phyloP scores from a whole-genome alignment of 208 protist genomes.

The Blechomonas ayalai region DNA sequence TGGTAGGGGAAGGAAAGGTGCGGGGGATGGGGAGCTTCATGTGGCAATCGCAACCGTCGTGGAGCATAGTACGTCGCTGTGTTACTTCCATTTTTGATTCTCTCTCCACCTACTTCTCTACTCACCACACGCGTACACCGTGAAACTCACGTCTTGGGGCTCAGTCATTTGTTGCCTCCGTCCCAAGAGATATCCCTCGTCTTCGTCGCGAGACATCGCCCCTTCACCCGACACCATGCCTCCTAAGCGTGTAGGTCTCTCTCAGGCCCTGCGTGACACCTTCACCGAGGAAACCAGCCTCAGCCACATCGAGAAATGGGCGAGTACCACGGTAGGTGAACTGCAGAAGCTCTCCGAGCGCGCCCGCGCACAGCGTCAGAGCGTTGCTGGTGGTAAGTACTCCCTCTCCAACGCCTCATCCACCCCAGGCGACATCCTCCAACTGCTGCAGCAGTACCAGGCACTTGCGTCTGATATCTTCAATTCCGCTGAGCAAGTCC shows the following conservation, averaged over 20 bases:
- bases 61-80: too few relatives aligned
- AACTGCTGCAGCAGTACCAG: constrained; percentile 44
- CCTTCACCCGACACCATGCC: too few relatives aligned
- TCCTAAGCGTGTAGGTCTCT: constrained; percentile 46
- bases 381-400: constrained; percentile 8
- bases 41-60: too few relatives aligned
- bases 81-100: too few relatives aligned
- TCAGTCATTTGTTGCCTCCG: too few relatives aligned
- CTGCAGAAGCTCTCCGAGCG: constrained; percentile 17
- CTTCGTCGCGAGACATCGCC: too few relatives aligned
- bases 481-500: constrained; percentile 36
- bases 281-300: constrained; percentile 44
- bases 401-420: constrained; percentile 10
- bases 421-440: constrained; percentile 16
- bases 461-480: constrained; percentile 27
- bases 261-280: constrained; percentile 49
- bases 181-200: too few relatives aligned
- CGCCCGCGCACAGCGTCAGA: constrained; percentile 9
- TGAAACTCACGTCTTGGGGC: too few relatives aligned
- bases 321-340: constrained; percentile 15
- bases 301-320: constrained; percentile 43
- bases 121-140: too few relatives aligned
- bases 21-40: too few relatives aligned
- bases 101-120: too few relatives aligned
- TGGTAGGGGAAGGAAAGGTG: too few relatives aligned